Evolutionary conservation across 176 grass and related monocot species (phyloP).

Genomic region (Oryza brachyantha): DNA sequence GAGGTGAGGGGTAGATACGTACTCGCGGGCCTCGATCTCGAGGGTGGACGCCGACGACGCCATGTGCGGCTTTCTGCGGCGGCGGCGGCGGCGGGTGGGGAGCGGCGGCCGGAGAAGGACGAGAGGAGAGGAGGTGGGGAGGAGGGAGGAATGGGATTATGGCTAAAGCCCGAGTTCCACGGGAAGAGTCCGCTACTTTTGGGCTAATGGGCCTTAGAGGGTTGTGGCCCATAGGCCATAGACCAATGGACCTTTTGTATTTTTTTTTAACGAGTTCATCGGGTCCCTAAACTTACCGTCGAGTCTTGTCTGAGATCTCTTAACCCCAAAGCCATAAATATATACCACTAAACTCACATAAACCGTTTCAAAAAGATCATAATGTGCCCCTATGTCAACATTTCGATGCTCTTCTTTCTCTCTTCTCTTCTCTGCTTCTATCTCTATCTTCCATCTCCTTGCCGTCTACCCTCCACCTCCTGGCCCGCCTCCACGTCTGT

Average conservation of each 20-base stretch:
- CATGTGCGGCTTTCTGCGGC: constrained; percentile 28
- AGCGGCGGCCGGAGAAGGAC: constrained; percentile 35
- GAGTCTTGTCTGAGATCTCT: too few species aligned
- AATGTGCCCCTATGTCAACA: too few species aligned
- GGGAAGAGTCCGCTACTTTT: not conserved
- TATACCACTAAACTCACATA: too few species aligned
- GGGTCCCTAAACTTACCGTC: too few species aligned
- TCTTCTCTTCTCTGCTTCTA: too few species aligned
- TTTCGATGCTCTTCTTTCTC: too few species aligned
- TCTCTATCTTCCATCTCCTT: too few species aligned
- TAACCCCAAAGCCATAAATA: too few species aligned
- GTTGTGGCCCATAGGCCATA: not conserved
- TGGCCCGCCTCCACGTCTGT: too few species aligned
- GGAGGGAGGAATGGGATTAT: constrained; percentile 4
- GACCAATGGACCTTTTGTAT: not conserved
- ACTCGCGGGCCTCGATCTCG: constrained; percentile 97
- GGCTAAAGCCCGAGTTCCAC: constrained; percentile 8
- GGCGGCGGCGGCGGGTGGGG: constrained; percentile 7
- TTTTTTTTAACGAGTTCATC: too few species aligned
- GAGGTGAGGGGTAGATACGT: constrained; percentile 20
- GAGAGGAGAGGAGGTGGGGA: not conserved
- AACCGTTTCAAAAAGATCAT: too few species aligned
- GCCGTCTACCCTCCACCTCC: too few species aligned
- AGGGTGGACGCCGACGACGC: constrained; percentile 74
- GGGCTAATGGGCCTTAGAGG: not conserved